phyloP scores from a whole-genome alignment of 2,329 filamentous ascomycete species.

The Hypoxylon sp. region DNA sequence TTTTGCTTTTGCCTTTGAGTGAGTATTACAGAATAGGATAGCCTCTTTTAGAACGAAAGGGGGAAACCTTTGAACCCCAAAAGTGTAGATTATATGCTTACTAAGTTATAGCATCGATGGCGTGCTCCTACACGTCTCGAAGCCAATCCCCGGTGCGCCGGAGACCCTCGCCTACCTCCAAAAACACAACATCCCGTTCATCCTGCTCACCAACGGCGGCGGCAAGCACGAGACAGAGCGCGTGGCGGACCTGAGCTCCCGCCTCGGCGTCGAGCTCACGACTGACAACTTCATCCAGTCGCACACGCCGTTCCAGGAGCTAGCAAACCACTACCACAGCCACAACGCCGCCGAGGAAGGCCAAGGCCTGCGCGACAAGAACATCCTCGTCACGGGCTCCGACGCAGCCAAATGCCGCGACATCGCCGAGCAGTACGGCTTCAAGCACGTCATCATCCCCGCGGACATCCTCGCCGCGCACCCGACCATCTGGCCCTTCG shows the following conservation, averaged over 20 bases:
- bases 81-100: constrained; percentile 23
- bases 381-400: constrained; percentile 81
- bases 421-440: constrained; percentile 85
- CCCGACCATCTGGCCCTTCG: constrained; percentile 87
- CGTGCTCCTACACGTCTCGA: constrained; percentile 87
- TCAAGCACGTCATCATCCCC: constrained; percentile 85
- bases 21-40: constrained; percentile 40
- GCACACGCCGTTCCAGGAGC: constrained; percentile 87
- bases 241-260: constrained; percentile 76
- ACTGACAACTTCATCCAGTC: constrained; percentile 85
- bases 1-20: constrained; percentile 58
- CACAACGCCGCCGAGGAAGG: constrained; percentile 29
- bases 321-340: constrained; percentile 59
- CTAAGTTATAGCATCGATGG: constrained; percentile 80
- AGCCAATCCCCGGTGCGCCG: constrained; percentile 82
- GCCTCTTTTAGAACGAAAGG: not conserved
- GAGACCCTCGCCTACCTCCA: constrained; percentile 82
- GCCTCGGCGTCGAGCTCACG: constrained; percentile 75
- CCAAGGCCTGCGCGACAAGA: constrained; percentile 72
- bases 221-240: constrained; percentile 85
- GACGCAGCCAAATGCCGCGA: constrained; percentile 75
- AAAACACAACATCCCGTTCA: constrained; percentile 84
- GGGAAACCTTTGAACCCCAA: not conserved
- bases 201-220: constrained; percentile 95
- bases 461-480: constrained; percentile 84